Conservation (phyloP, 2,329 filamentous ascomycete genomes). For the Chaetomiaceae sp. region DNA sequence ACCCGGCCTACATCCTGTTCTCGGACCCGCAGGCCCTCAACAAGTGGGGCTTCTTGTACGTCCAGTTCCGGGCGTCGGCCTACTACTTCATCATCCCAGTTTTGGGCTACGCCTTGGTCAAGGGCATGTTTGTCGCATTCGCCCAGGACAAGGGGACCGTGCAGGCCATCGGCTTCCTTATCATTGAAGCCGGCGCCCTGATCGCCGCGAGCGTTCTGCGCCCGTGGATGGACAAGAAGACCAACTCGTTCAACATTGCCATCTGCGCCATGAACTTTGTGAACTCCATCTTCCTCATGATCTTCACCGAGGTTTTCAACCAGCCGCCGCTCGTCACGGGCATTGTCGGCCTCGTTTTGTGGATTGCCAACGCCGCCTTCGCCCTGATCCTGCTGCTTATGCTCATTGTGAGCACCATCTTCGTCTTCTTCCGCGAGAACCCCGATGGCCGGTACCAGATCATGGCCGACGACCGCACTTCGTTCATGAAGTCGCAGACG, state of each 20-base stretch:
- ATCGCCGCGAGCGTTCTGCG: slow-evolving; percentile 75
- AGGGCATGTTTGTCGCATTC: slow-evolving; percentile 83
- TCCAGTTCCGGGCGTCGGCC: slow-evolving; percentile 90
- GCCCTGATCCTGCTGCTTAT: slow-evolving; percentile 77
- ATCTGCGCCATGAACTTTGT: slow-evolving; percentile 88
- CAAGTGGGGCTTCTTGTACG: slow-evolving; percentile 97
- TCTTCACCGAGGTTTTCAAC: slow-evolving; percentile 84
- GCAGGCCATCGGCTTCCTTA: slow-evolving; percentile 76
- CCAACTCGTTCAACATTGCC: slow-evolving; percentile 92
- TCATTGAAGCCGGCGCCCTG: slow-evolving; percentile 76
- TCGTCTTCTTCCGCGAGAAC: slow-evolving; percentile 77
- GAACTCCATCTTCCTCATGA: slow-evolving; percentile 80
- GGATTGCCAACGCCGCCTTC: slow-evolving; percentile 81
- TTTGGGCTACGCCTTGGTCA: slow-evolving; percentile 75
- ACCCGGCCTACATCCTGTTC: slow-evolving; percentile 94
- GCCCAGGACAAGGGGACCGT: slow-evolving; percentile 65
- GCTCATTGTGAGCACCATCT: slow-evolving; percentile 66
- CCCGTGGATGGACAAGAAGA: slow-evolving; percentile 99
- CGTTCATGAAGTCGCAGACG: slow-evolving; percentile 94
- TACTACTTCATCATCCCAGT: slow-evolving; percentile 91
- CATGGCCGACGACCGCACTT: slow-evolving; percentile 93
- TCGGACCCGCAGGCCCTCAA: slow-evolving; percentile 91
- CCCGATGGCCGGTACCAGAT: slow-evolving; percentile 92
- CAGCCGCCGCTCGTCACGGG: slow-evolving; percentile 79
- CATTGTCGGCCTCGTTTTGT: slow-evolving; percentile 84